These are phyloP conservation scores for Russula brevipes DNA, from an alignment of 768 basidiomycete species.

Conservation along the genomic window DNA sequence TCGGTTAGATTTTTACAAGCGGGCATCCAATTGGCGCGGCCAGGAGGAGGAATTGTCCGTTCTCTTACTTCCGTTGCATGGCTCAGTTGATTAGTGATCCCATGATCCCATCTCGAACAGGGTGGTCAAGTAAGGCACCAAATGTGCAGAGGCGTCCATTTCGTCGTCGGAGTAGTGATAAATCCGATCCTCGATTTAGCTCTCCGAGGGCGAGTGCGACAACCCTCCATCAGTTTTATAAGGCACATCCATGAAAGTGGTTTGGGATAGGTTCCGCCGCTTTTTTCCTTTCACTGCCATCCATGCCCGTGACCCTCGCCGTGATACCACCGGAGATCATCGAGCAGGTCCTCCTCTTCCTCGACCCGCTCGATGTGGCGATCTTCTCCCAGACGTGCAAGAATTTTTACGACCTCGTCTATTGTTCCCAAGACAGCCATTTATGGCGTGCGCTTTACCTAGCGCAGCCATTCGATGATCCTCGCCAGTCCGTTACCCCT, in stretches of 20 bases:
- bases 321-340: slow-evolving; percentile 52
- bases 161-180: too few relatives aligned
- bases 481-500: slow-evolving; percentile 42
- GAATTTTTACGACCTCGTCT: slow-evolving; percentile 41
- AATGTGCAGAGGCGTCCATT: too few relatives aligned
- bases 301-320: slow-evolving; percentile 1
- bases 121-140: too few relatives aligned
- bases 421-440: slow-evolving; percentile 40
- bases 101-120: not conserved
- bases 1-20: too few relatives aligned
- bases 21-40: not conserved
- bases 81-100: not conserved
- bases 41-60: too few relatives aligned
- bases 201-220: too few relatives aligned
- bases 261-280: not conserved
- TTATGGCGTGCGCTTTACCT: slow-evolving; percentile 69
- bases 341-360: slow-evolving; percentile 50
- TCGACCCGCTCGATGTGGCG: slow-evolving; percentile 59
- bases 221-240: slow-evolving; percentile 2
- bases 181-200: too few relatives aligned
- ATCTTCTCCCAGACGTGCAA: slow-evolving; percentile 47
- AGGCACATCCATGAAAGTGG: not conserved
- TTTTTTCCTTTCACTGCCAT: not conserved
- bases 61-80: not conserved
- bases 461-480: slow-evolving; percentile 58